Base-by-base conservation (phyloP, 1,284 basidiomycete genomes). In the Jaminaea rosea region DNA sequence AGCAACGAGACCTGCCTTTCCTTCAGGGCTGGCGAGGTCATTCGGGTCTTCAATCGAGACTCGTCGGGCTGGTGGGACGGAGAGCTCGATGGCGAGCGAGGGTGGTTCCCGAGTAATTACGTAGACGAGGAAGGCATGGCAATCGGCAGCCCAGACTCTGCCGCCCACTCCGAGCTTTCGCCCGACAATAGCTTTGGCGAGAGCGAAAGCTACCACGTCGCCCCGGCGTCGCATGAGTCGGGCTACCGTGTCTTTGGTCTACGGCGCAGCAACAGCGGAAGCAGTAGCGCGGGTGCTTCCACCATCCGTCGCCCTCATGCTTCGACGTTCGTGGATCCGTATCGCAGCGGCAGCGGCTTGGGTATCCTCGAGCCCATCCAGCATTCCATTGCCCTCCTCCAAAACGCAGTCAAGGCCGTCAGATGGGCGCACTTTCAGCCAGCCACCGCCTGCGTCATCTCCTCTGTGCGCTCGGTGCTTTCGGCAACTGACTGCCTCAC, bases 61-160 rank as follows among this genome's bases (percentile, higher is more conserved):
- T 60, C 80, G 0, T 88, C 86, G 56, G 94, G 93, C 0, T 98
- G 94, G 94, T 97, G 93, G 93, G 92, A 98, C 71, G 93, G 94
- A 9, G 90, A 97, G 76, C 76, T 94, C 19, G 53, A 63, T n/a
- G 64, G 60, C 9, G 49, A 65, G 42, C 60, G 69, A 21, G 94
- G 94, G n/a, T 99, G 93, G 93, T 97, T 97, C 75, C 93, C 93
- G n/a, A 90, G 88, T 62, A 80, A 79, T 58, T 80, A 78, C 59
- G 37, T 65, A 8, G 58, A 60, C 39, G 47, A 57, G 26, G 49
- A 46, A 28, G 47, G 47, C 2, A 19, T 58, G 4, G 17, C 41
- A 2, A 10, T 46, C n/a, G 46, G 29, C 11, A 44, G 29, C 11
- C 27, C 41, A 4, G 50, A 39, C n/a, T n/a, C n/a, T n/a, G 10